Evolutionary conservation across 805 yeast genomes (phyloP), one percentile per base, ranked within the genome.

Genomic region (Naumovozyma baii): DNA sequence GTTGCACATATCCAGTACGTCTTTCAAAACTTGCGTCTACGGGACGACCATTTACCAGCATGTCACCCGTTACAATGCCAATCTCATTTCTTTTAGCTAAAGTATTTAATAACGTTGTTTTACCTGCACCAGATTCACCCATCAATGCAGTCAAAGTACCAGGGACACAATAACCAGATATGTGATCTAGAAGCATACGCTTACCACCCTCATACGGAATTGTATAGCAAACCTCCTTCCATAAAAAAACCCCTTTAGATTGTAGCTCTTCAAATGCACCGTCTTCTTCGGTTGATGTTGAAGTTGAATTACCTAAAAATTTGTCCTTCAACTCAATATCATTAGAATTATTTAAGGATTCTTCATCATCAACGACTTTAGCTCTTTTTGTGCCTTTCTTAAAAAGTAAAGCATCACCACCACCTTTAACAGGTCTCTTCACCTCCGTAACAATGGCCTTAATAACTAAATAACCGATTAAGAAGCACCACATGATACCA

Each of bases 41-140:
- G 37, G 68, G 66, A 33, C 62, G 62, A 35, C 83, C 83, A 55
- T 77, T 73, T 18, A 78, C 79, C 57, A 73, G 48, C 61, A 69
- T 67, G 46, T 76, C 78, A 53, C 80, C 80, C 35, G 81, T 69
- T 34, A 80, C 76, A 31, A 72, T 72, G 57, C 86, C 86, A 26
- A 79, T 72, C 16, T 17, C 33, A 39, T 76, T 72, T 52, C 86
- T 70, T 51, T 74, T 75, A 18, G 83, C 78, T 50, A 80, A 63
- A 43, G 76, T 75, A 61, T 80, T 80, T 45, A 79, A 65, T 44
- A 79, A 61, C 3, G 86, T 80, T 14, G 86, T 80, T 54, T 79
- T 79, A 64, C 86, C 86, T 39, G 86, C 86, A 59, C 85, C 85
- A 37, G 84, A 75, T 19, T 78, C 78, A 47, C 84, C 83, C 80